Conservation (phyloP, 768 basidiomycete species). For the Termitomyces sp. region DNA sequence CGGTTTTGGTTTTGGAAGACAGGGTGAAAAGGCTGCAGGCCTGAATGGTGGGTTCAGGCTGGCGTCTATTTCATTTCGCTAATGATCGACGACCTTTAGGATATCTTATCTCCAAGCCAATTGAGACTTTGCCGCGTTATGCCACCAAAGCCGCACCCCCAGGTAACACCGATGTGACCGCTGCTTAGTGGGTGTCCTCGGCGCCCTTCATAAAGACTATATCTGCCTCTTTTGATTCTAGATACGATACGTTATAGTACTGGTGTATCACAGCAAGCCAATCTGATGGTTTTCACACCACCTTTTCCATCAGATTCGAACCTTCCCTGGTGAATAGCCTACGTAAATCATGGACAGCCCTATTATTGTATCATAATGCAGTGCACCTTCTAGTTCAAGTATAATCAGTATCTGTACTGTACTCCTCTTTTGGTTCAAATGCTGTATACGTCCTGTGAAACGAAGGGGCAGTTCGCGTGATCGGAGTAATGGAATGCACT, state of each 20-base stretch:
- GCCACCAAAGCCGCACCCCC: conserved; percentile 28
- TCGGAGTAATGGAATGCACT: not conserved
- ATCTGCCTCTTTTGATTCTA: not conserved
- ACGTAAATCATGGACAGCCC: not conserved
- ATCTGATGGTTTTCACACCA: not conserved
- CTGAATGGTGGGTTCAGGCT: conserved; percentile 41
- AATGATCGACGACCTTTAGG: conserved; percentile 21
- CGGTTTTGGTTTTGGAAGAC: conserved; percentile 75
- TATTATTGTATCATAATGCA: not conserved
- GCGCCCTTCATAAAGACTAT: not conserved
- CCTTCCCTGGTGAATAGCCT: not conserved
- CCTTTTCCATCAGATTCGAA: not conserved
- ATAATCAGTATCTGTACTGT: not conserved
- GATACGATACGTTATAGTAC: not conserved
- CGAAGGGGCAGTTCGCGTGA: no score
- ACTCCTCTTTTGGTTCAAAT: not conserved
- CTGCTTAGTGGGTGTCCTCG: not conserved
- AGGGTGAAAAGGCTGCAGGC: conserved; percentile 70
- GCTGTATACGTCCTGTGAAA: not conserved
- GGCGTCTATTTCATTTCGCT: not conserved
- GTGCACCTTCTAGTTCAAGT: not conserved
- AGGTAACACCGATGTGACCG: conserved; percentile 5
- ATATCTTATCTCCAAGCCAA: conserved; percentile 55
- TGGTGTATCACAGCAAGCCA: not conserved
- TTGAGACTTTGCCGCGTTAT: conserved; percentile 60